Evolutionary conservation across 192 early-diverging fungal genomes (phyloP), one percentile per base, ranked within the genome.

Genomic region (Cladochytrium replicatum): DNA sequence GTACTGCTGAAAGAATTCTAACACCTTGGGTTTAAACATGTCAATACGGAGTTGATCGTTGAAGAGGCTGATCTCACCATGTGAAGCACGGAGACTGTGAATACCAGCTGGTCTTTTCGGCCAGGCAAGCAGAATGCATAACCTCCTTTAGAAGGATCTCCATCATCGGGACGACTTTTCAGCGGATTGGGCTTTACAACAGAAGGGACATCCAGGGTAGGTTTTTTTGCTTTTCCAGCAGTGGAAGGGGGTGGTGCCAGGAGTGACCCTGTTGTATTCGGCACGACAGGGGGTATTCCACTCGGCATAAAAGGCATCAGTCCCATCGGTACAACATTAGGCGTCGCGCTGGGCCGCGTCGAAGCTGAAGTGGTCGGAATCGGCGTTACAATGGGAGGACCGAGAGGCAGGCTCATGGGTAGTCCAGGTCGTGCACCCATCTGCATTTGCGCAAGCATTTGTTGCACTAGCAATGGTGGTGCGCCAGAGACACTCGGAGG

Each of bases 1-100:
- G 66, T 88, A 90, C 50, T 86, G 84, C 54, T 87, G 81, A 62
- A 81, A 84, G 55, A 91, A 91, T 22, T 81, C 85, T 63, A 91
- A 68, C 3, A 84, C 83, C 70, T 86, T 60, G 19, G 52, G 41
- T 21, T 67, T 15, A 60, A 43, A 11, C 27, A 17, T 24, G 41
- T 29, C 34, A 55, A 11, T 40, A 19, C 9, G 40, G n/a, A 48
- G 31, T 30, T 13, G 29, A 6, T 31, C 13, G 8, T 31, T 11
- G 19, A 51, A 51, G 31, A 13, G 28, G 23, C 2, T 29, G 21
- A 24, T 63, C 55, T 31, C 31, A 27, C 11, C 46, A 13, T 37
- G n/a, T 27, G 2, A 29, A 13, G 8, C 15, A 22, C 34, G 24
- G 41, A 37, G 47, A 17, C 15, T 30, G 23, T 26, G 13, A 24